Evolutionary conservation across 164 flowering plant genomes (phyloP).

Genomic region (Annona squamosa): DNA sequence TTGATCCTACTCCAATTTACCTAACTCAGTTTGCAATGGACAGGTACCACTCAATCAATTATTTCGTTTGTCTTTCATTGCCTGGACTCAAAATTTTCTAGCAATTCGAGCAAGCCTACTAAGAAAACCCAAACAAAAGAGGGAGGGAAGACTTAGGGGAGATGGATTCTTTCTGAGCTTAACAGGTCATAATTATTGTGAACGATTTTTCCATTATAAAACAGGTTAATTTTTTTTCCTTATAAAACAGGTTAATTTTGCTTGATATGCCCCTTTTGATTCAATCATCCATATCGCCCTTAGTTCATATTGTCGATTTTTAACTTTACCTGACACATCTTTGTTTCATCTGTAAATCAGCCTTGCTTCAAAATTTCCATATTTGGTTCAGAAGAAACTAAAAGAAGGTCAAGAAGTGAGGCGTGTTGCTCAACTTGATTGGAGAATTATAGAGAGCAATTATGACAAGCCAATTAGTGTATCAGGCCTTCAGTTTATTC

Average conservation of each 20-base stretch:
- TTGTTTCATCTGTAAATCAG: conserved; percentile 33
- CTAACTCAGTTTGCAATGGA: conserved; percentile 71
- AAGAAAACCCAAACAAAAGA: background rate
- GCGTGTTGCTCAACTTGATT: conserved; percentile 81
- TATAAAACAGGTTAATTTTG: background rate
- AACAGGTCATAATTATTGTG: background rate
- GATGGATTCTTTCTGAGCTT: background rate
- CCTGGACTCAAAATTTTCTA: background rate
- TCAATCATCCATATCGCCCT: background rate
- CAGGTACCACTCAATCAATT: conserved; percentile 37
- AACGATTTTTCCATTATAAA: background rate
- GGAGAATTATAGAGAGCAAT: conserved; percentile 64
- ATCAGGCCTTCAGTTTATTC: conserved; percentile 77
- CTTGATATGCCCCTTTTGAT: background rate
- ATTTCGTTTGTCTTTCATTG: background rate
- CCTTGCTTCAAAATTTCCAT: conserved; percentile 64
- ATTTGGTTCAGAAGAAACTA: conserved; percentile 65
- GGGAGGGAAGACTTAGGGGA: background rate
- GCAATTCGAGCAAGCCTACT: background rate
- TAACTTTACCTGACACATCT: background rate
- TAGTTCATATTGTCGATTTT: background rate
- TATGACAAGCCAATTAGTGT: conserved; percentile 60
- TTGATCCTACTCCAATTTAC: conserved; percentile 71
- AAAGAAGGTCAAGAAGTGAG: conserved; percentile 82
- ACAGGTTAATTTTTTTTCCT: background rate